Base-by-base conservation (phyloP, 345 rosid species). In the Eucalyptus pauciflora region DNA sequence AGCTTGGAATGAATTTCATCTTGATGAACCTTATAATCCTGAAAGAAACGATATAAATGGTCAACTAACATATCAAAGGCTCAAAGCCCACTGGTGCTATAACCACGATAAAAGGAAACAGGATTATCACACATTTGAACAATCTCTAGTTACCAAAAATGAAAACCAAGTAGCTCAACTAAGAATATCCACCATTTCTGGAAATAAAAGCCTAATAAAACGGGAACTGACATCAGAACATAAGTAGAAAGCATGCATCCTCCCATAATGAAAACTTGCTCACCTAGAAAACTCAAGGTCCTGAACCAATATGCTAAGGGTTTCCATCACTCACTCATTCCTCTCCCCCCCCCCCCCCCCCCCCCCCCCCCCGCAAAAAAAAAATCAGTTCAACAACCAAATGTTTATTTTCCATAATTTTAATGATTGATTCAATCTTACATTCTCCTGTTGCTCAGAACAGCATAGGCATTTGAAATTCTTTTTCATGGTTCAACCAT, bases 1-100 rank as follows among this genome's bases (percentile, higher is more conserved):
- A 98, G 94, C 93, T 98, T 98, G 86, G 99, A 94, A 91, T 96
- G 97, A 90, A 98, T 98, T 95, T 98, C 99, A 95, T 98, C 99
- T 83, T 94, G 96, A 89, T 98, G 99, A 92, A 96, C 96, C 95
- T 93, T 96, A 89, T 94, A 98, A 90, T 98, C 99, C 99, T 98
- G 92, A 88, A 58, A 88, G 86, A 85, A 52, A 2, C 4, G 71
- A 89, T 16, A 45, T n/a, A 87, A 11, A 48, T 37, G 41, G n/a
- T 29, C 50, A 48, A 17, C 85, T 41, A 41, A 76, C 18, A 22
- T 71, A 69, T 25, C 64, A 27, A n/a, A 87, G 81, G 33, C 76
- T 15, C 62, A 27, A 48, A 87, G 81, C 50, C 50, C 52, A 62
- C 16, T 49, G n/a, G 43, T 45, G 60, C 7, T n/a, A n/a, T 62